Percentiles rank a stretch among this genome's conserved stretches.
Evolutionary conservation across 371 early-diverging fungal species (phyloP).

Genomic region (Apophysomyces sp.): DNA sequence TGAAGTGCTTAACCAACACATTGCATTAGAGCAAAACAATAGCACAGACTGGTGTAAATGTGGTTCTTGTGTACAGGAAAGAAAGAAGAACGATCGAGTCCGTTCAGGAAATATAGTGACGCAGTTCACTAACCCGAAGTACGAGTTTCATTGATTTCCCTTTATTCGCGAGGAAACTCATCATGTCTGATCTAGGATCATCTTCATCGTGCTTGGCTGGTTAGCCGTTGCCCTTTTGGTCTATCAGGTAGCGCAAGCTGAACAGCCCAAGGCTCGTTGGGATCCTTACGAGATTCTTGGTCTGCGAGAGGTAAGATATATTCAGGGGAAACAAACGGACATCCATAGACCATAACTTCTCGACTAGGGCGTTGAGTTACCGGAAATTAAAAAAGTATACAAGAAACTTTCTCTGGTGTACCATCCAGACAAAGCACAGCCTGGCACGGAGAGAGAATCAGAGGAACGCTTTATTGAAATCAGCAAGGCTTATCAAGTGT

Average conservation of each 20-base stretch:
- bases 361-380: constrained; percentile 45
- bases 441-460: constrained; percentile 61
- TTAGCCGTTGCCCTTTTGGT: constrained; percentile 69
- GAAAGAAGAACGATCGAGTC: constrained; percentile 3
- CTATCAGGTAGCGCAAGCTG: constrained; percentile 75
- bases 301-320: constrained; percentile 60
- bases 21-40: constrained; percentile 5
- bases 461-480: constrained; percentile 74
- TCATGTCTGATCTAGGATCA: constrained; percentile 26
- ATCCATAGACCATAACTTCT: constrained; percentile 14
- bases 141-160: constrained; percentile 7
- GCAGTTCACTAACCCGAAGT: constrained; percentile 17
- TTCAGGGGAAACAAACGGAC: constrained; percentile 1
- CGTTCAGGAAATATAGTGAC: constrained; percentile 7
- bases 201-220: constrained; percentile 76
- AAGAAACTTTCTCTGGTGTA: constrained; percentile 73
- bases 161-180: not conserved
- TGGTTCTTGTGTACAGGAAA: constrained; percentile 23
- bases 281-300: constrained; percentile 94
- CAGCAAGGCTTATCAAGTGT: constrained; percentile 89
- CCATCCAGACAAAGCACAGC: constrained; percentile 84
- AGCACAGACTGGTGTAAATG: constrained; percentile 22
- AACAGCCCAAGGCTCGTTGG: constrained; percentile 71
- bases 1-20: not conserved
- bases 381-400: constrained; percentile 75